Conservation (phyloP, 2,329 filamentous ascomycete species). For the Alternaria brassicae region DNA sequence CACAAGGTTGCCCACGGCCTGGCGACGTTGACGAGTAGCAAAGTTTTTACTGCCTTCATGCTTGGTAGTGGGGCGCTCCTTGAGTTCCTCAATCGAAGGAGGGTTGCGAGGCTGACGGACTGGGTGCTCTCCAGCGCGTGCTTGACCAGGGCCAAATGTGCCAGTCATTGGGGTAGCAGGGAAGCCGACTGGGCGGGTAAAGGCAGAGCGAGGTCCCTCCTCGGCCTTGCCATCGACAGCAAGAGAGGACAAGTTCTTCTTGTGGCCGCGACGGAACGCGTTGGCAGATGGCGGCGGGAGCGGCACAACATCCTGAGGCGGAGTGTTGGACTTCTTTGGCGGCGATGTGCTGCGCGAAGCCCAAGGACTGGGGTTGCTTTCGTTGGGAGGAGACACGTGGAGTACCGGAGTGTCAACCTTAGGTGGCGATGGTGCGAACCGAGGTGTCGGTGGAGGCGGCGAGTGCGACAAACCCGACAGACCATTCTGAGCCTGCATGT, state of each 20-base stretch:
- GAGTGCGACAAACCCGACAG: constrained; percentile 53
- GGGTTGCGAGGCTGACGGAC: constrained; percentile 91
- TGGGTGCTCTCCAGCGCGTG: constrained; percentile 91
- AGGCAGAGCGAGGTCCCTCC: constrained; percentile 75
- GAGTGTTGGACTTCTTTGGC: constrained; percentile 69
- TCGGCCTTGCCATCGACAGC: constrained; percentile 65
- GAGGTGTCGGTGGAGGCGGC: constrained; percentile 56
- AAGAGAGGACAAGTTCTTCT: constrained; percentile 79
- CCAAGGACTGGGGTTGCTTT: constrained; percentile 60
- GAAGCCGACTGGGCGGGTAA: constrained; percentile 64
- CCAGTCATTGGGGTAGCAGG: constrained; percentile 82
- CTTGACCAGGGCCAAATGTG: constrained; percentile 90
- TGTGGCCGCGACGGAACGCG: constrained; percentile 91
- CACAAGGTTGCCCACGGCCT: constrained; percentile 89
- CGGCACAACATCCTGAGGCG: constrained; percentile 72
- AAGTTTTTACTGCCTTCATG: constrained; percentile 98
- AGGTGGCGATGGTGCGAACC: constrained; percentile 47
- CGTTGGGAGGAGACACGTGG: constrained; percentile 80
- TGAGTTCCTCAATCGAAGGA: constrained; percentile 88
- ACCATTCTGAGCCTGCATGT: constrained; percentile 24
- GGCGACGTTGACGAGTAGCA: constrained; percentile 86
- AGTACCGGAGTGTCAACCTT: constrained; percentile 63
- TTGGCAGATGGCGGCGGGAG: constrained; percentile 88
- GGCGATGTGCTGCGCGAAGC: constrained; percentile 69
- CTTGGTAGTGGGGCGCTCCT: constrained; percentile 87